Conservation (phyloP, 345 rosid genomes). For the Citrus australasica region DNA sequence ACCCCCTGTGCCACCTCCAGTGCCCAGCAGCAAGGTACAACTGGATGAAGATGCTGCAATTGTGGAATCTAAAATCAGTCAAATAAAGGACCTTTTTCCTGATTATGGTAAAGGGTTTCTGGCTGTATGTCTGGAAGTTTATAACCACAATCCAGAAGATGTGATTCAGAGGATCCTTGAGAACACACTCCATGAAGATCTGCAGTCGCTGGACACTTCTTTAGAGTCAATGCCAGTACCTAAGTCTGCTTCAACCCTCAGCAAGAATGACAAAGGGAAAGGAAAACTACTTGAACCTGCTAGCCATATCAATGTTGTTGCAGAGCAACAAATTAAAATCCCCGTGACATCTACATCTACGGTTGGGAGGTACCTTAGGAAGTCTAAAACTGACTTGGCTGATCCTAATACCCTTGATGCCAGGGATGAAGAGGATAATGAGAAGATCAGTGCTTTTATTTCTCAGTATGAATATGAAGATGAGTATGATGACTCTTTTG, state of each 20-base stretch:
- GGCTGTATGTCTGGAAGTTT: constrained; percentile 83
- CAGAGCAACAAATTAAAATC: constrained; percentile 25
- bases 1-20: constrained; percentile 25
- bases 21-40: constrained; percentile 30
- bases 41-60: constrained; percentile 69
- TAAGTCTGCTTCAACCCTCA: constrained; percentile 38
- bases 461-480: constrained; percentile 90
- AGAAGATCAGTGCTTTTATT: constrained; percentile 47
- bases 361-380: constrained; percentile 76
- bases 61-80: constrained; percentile 81
- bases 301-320: constrained; percentile 11
- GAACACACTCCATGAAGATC: constrained; percentile 82
- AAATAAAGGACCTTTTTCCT: constrained; percentile 88
- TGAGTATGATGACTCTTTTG: constrained; percentile 96
- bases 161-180: constrained; percentile 94
- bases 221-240: constrained; percentile 53
- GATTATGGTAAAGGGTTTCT: constrained; percentile 81
- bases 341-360: constrained; percentile 54
- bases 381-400: constrained; percentile 52
- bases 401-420: constrained; percentile 44
- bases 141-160: constrained; percentile 88
- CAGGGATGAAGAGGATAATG: constrained; percentile 44
- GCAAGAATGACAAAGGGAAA: constrained; percentile 74
- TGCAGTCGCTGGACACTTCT: constrained; percentile 59
- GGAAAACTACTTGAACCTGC: constrained; percentile 64